Evolutionary conservation across 106 monocot genomes (phyloP).

Genomic region (Triglochin maritima): DNA sequence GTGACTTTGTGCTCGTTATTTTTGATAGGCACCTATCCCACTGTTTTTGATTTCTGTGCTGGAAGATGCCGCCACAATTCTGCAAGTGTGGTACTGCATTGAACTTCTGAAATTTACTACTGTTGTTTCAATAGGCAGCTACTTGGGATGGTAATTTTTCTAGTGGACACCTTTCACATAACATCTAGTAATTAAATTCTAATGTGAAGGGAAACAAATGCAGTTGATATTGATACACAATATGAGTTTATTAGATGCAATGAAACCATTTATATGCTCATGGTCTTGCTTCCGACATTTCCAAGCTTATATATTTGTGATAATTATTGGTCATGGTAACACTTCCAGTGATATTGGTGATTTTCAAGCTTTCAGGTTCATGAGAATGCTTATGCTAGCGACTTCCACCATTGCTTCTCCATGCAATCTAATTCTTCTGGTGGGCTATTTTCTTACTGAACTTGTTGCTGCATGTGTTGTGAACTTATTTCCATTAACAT

Average conservation of each 20-base stretch:
- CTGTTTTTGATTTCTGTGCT: slow-evolving; percentile 79
- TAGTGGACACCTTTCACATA: too few relatives aligned
- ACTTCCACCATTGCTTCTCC: slow-evolving; percentile 87
- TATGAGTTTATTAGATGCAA: too few relatives aligned
- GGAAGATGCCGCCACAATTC: slow-evolving; percentile 98
- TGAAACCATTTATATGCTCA: too few relatives aligned
- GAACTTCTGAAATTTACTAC: too few relatives aligned
- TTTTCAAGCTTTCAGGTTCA: slow-evolving; percentile 53
- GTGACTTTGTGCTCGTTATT: not conserved
- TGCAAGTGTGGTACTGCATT: slow-evolving; percentile 69
- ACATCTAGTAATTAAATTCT: too few relatives aligned
- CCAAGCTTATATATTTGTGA: too few relatives aligned
- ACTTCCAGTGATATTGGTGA: not conserved
- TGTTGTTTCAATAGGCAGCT: too few relatives aligned
- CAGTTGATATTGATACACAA: too few relatives aligned
- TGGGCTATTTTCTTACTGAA: slow-evolving; percentile 7
- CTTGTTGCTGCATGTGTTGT: not conserved
- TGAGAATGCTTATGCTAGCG: slow-evolving; percentile 94
- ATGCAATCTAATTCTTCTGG: slow-evolving; percentile 59
- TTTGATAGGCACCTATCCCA: slow-evolving; percentile 63
- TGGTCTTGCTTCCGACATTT: too few relatives aligned
- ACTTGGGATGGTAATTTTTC: too few relatives aligned
- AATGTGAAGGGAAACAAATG: too few relatives aligned
- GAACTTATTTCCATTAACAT: too few relatives aligned
- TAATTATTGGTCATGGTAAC: not conserved